These are phyloP conservation scores for Aphanocladium album DNA, from an alignment of 2,329 filamentous ascomycete genomes.

Conservation along the genomic window DNA sequence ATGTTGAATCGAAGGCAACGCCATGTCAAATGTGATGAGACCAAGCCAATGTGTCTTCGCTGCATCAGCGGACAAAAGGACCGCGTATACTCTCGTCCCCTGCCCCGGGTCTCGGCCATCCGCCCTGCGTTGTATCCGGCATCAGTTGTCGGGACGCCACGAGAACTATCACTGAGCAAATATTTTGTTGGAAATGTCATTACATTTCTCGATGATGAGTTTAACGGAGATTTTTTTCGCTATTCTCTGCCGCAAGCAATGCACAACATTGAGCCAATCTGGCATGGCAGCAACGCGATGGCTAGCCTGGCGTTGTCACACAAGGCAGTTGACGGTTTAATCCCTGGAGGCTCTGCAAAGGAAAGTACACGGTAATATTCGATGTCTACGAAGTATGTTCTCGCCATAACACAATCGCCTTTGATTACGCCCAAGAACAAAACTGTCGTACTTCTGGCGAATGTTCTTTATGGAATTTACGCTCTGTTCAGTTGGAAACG, in stretches of 20 bases:
- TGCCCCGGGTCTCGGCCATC: neutral
- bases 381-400: neutral
- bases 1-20: too few species aligned
- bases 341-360: neutral
- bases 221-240: neutral
- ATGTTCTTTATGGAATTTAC: neutral
- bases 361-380: neutral
- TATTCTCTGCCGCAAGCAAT: neutral
- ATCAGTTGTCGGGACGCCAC: neutral
- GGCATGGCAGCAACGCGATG: neutral
- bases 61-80: neutral
- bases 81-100: neutral
- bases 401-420: neutral
- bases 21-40: neutral
- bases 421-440: neutral
- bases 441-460: neutral
- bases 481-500: neutral
- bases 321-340: neutral
- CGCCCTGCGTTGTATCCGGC: neutral
- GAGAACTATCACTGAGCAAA: neutral
- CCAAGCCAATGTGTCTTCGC: neutral
- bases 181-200: neutral
- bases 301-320: neutral
- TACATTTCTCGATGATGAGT: neutral
- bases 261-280: neutral